Base-by-base conservation (phyloP, 2,329 filamentous ascomycete genomes). In the Aspergillus sp. region DNA sequence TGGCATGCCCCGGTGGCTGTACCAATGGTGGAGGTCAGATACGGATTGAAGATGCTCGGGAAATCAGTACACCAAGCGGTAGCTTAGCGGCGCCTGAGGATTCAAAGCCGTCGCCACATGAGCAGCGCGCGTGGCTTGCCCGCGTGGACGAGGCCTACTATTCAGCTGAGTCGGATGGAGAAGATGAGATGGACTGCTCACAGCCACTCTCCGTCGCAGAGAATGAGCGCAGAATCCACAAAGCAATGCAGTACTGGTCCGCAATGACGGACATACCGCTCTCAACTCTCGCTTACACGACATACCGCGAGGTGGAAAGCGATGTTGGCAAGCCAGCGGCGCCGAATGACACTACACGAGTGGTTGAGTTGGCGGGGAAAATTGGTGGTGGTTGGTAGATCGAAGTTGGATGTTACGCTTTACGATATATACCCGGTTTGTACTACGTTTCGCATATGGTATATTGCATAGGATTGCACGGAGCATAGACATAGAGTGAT, bases 1-100 rank as follows among this genome's bases (percentile, higher is more conserved):
- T 99, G 95, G 95, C 95, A 13, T 99, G 95, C 74, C 95, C 95
- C 0, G 95, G 95, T n/a, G 95, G 95, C 3, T 99, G 95, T 77
- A 99, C 95, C 54, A 99, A 99, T 67, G 95, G 95, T 2, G 95
- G 95, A 38, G 95, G 95, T 1, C 95, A 99, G 78, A 88, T 99
- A 71, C 96, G 96, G 70, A 85, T 91, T 24, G 90, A 91, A 53
- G 95, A 98, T 71, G 85, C 89, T 17, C 65, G 69, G 42, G 69
- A 73, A 48, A 64, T 60, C 15, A 59, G 60, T 45, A 42, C 54
- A 48, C 59, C 66, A 56, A 44, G 48, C 20, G 41, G 51, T 17
- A 26, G 56, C 8, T 18, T 73, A 62, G 39, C 67, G 62, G 15
- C 48, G 17, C 12, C 61, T 30, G 67, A 57, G n/a, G 34, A 55